Evolutionary conservation across 108 stramenopile species (phyloP).

Genomic region (Skeletonema costatum): DNA sequence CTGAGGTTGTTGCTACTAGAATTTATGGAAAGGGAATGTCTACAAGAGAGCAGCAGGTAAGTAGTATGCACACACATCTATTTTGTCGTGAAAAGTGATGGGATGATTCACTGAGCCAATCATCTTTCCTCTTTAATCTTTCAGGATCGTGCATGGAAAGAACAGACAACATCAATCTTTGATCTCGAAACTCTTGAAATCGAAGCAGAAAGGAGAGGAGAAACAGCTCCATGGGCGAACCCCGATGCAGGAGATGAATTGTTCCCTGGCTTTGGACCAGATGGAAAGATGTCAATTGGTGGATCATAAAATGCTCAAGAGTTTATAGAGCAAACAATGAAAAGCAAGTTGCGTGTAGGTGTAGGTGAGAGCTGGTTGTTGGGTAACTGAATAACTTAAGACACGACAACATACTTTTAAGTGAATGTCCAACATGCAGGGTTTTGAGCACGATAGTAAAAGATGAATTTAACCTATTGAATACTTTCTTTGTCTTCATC

Average conservation of each 20-base stretch:
- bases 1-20: conserved; percentile 86
- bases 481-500: too few species aligned
- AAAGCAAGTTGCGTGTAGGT: too few species aligned
- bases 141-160: conserved; percentile 81
- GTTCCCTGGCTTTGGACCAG: conserved; percentile 77
- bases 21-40: conserved; percentile 91
- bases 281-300: conserved; percentile 85
- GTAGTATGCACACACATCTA: neutral
- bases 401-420: too few species aligned
- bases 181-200: conserved; percentile 89
- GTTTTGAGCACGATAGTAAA: too few species aligned
- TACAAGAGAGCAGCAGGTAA: conserved; percentile 81
- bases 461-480: too few species aligned
- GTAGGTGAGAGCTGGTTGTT: neutral
- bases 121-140: neutral
- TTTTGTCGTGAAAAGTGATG: neutral
- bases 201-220: conserved; percentile 79
- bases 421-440: too few species aligned
- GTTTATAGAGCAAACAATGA: too few species aligned
- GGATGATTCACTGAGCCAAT: neutral
- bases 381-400: neutral
- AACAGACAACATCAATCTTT: conserved; percentile 88
- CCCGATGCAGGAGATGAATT: conserved; percentile 72
- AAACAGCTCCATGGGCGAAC: conserved; percentile 85
- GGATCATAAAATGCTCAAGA: conserved; percentile 39